Evolutionary conservation across 768 basidiomycete genomes (phyloP).

Genomic region (Dentipellis sp.): DNA sequence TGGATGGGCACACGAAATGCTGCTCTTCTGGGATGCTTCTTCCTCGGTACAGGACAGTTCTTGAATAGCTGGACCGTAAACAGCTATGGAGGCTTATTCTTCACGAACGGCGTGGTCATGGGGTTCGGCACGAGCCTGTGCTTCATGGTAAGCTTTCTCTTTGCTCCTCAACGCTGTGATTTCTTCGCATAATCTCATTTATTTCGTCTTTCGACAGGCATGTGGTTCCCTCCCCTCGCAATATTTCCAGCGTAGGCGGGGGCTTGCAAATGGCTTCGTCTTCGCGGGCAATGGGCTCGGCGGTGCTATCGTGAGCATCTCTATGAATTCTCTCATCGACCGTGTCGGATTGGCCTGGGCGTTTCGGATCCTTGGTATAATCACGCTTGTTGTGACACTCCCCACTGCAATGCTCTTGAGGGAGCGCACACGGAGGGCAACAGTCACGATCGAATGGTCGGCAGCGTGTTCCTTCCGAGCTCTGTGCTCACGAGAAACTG

Average conservation of each 20-base stretch:
- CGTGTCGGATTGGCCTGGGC: slow-evolving; percentile 22
- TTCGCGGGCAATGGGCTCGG: slow-evolving; percentile 25
- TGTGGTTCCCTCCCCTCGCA: slow-evolving; percentile 26
- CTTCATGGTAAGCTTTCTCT: slow-evolving; percentile 13
- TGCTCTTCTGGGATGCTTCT: slow-evolving; percentile 18
- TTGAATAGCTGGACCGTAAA: slow-evolving; percentile 18
- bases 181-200: neutral
- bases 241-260: slow-evolving; percentile 24
- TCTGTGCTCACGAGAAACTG: neutral
- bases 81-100: slow-evolving; percentile 18
- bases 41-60: slow-evolving; percentile 21
- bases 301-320: slow-evolving; percentile 22
- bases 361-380: slow-evolving; percentile 22
- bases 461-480: neutral
- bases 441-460: slow-evolving; percentile 18
- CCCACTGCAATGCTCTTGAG: slow-evolving; percentile 21
- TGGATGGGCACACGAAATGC: slow-evolving; percentile 22
- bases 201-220: slow-evolving; percentile 6
- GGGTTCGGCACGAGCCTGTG: slow-evolving; percentile 22
- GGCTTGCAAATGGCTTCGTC: slow-evolving; percentile 26
- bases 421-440: slow-evolving; percentile 15
- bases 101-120: slow-evolving; percentile 21
- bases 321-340: slow-evolving; percentile 20
- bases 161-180: too few relatives aligned
- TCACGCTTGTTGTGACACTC: slow-evolving; percentile 19